Conservation (phyloP, 1,284 basidiomycete genomes). For the Cerrena zonata region DNA sequence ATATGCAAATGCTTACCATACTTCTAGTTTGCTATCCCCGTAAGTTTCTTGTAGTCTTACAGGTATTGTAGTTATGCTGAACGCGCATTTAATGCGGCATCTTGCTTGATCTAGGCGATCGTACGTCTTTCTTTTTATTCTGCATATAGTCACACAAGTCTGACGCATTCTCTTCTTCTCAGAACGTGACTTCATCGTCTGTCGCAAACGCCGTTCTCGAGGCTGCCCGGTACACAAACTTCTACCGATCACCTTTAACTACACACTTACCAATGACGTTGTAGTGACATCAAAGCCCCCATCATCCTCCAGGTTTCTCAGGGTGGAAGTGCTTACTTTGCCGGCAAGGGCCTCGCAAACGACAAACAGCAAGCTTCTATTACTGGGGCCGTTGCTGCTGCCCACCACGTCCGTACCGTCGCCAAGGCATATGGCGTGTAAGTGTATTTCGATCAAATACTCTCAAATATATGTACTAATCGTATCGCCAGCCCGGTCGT, state of each 20-base stretch:
- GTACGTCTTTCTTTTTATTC: slow-evolving; percentile 41
- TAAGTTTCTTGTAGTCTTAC: too few species aligned
- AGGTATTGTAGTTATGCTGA: too few species aligned
- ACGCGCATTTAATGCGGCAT: slow-evolving; percentile 2
- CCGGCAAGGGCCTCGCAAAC: slow-evolving; percentile 94
- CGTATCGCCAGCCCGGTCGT: slow-evolving; percentile 85
- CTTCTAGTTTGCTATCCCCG: slow-evolving; percentile 76
- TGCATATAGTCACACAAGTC: slow-evolving; percentile 9
- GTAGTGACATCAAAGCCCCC: slow-evolving; percentile 85
- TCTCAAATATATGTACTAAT: too few species aligned
- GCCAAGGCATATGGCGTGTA: slow-evolving; percentile 88
- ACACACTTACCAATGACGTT: not conserved
- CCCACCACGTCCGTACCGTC: slow-evolving; percentile 86
- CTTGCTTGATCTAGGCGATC: slow-evolving; percentile 60
- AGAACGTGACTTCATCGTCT: slow-evolving; percentile 87
- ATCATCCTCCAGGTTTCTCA: slow-evolving; percentile 98
- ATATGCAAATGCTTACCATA: slow-evolving; percentile 9
- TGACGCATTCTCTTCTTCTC: slow-evolving; percentile 11
- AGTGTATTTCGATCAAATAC: slow-evolving; percentile 30
- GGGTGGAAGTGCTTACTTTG: slow-evolving; percentile 94
- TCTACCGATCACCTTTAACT: not conserved
- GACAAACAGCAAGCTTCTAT: slow-evolving; percentile 97
- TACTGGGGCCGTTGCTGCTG: slow-evolving; percentile 85
- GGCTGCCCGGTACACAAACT: slow-evolving; percentile 75
- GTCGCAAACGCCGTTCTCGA: slow-evolving; percentile 83